Evolutionary conservation across 2,329 filamentous ascomycete species (phyloP), one percentile per base, ranked within the genome.

Genomic region (Cadophora sp.): DNA sequence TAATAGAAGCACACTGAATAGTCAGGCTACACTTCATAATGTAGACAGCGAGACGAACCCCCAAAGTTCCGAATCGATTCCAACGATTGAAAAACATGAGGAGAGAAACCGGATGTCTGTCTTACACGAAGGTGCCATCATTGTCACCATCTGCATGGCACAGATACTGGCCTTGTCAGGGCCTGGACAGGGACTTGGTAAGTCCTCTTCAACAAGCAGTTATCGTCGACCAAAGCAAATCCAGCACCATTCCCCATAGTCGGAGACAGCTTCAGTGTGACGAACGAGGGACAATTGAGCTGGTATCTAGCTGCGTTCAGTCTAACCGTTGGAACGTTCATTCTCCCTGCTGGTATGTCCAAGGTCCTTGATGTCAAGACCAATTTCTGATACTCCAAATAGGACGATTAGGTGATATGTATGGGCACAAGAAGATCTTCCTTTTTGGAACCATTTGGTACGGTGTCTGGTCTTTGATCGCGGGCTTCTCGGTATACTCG

Each of bases 231-330:
- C n/a, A 18, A 60, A 13, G 18, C 0, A 27, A 1, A 20, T 33
- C 41, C 16, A 62, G 78, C 83, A 8, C 82, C 84, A 8, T 77
- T 85, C 0, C 78, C 76, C 53, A 79, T 82, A 51, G 83, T 87
- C 60, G 83, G 81, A 18, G 69, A 73, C 6, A 70, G 67, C 33
- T 87, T 87, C 68, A 77, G 78, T 18, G 76, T 83, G 55, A 78
- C 73, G 3, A 79, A 81, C 2, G 75, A 78, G 0, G 82, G 81
- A 9, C 75, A 82, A n/a, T 77, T 87, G 16, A 82, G 81, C 47
- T 89, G 87, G 85, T 82, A 84, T 59, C 80, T 86, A 13, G 85
- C 85, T 0, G 85, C 84, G 1, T 90, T 87, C 72, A 82, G 80
- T 11, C 75, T 85, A 1, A 85, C 83, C 0, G 82, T 85, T 68